Evolutionary conservation across 225 moss, liverwort and hornwort genomes (phyloP), one percentile per base, ranked within the genome.

Genomic region (Ulota crispa): DNA sequence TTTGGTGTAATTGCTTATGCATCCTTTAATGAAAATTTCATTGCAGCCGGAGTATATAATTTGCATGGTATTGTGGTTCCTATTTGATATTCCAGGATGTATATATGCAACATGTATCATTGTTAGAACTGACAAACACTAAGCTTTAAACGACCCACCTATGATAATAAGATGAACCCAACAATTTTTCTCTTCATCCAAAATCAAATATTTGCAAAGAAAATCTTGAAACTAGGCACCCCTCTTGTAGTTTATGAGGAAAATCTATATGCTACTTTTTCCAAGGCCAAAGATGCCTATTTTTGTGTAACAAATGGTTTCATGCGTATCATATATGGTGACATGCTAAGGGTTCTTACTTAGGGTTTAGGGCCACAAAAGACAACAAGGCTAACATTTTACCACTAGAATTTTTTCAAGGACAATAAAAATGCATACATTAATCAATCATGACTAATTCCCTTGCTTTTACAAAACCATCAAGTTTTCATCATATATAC

Each of bases 401-500:
- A 19, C 0, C 0, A 1, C 0, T 50, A 16, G 1, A 32, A 18
- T 50, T 50, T 50, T 18, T 50, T 50, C 50, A 50, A 50, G 16
- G 50, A 50, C 50, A 50, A 50, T 1, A 16, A 16, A 50, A 18
- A 50, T 15, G 50, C 15, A 50, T 50, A 18, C 50, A 15, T 18
- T 50, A 50, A 16, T 50, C 16, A 13, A 16, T 16, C 50, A 15
- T 1, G 1, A 50, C 19, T 5, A 31, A 14, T 0, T 47, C 1
- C 39, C 9, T 62, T 53, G 3, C 0, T 31, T 34, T 32, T 42
- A 21, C 1, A 14, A 41, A 54, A 54, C 0, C 20, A 52, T 9
- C 0, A 63, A 0, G 50, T 50, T 50, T 50, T 50, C 50, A 50
- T 50, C 0, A 1, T 50, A 3, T 0, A 10, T 0, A 28, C 5